These are phyloP conservation scores for Aspergillus sp. DNA, from an alignment of 2,329 filamentous ascomycete species.

Conservation along the genomic window DNA sequence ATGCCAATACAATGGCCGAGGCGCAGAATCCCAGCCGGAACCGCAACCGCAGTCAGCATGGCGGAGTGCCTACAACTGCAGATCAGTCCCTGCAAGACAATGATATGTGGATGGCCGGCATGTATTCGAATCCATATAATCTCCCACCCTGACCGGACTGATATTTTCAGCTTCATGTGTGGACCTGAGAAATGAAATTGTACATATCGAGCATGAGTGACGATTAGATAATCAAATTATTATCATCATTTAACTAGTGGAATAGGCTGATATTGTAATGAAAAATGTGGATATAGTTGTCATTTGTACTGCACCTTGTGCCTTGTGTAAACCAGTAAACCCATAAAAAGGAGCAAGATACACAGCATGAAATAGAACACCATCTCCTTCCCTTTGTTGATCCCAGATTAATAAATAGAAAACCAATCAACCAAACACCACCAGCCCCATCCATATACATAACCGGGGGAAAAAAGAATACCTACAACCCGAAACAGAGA, in stretches of 20 bases:
- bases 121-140: constrained; percentile 5
- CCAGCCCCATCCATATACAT: not conserved
- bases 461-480: not conserved
- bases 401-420: not conserved
- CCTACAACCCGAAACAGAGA: not conserved
- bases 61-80: not conserved
- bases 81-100: not conserved
- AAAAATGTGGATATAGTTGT: not conserved
- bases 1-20: not conserved
- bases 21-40: not conserved
- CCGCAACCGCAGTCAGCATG: not conserved
- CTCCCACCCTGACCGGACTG: not conserved
- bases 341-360: not conserved
- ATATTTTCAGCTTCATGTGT: not conserved
- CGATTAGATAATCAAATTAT: not conserved
- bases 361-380: not conserved
- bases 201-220: not conserved
- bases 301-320: not conserved
- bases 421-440: not conserved
- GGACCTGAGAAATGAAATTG: not conserved
- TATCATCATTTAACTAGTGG: not conserved
- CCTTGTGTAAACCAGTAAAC: not conserved
- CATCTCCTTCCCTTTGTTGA: not conserved
- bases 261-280: not conserved
- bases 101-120: constrained; percentile 11